Base-by-base conservation (phyloP, 2,329 filamentous ascomycete genomes). In the Chrysoporthe deuterocubensis region DNA sequence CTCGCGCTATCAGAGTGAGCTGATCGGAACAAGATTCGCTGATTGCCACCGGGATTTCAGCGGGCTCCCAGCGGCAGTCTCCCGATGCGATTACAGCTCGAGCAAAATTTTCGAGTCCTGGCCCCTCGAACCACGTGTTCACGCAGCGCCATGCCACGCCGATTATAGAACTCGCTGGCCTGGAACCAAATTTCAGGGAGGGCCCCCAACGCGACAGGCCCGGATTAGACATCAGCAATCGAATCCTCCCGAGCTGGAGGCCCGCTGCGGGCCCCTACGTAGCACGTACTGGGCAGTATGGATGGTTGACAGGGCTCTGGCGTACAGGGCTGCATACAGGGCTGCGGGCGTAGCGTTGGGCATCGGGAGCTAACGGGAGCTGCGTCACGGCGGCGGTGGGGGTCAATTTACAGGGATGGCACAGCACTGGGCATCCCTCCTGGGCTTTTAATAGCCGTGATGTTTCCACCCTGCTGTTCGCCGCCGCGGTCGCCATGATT, bases 1-100 rank as follows among this genome's bases (percentile, higher is more conserved):
- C 54, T 32, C 14, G 16, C 14, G 37, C 42, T 54, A 46, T 63
- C 64, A 64, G 32, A 57, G 32, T 69, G 67, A 62, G 67, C 67
- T 69, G 67, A 69, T 67, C 64, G 67, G 67, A 62, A 69, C 64
- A 64, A 61, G 61, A 67, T 57, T 61, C 64, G 64, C 62, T 58
- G 64, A 65, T 62, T 62, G 67, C 54, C 64, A 66, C 64, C 11
- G 52, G 40, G 44, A n/a, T n/a, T 64, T 54, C 43, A 66, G 67
- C 66, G 67, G 67, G 43, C 18, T 68, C 34, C 7, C 43, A 48
- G 21, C 18, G 11, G 43, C 18, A 5, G 57, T 62, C 43, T 62
- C 26, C 59, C 59, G 59, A 62, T 48, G 18, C 43, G 43, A 62
- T 16, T 14, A 60, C 37, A 60, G 42, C 21, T 14, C 50, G 16